Base-by-base conservation (phyloP, 768 basidiomycete genomes). In the Trametes cubensis region DNA sequence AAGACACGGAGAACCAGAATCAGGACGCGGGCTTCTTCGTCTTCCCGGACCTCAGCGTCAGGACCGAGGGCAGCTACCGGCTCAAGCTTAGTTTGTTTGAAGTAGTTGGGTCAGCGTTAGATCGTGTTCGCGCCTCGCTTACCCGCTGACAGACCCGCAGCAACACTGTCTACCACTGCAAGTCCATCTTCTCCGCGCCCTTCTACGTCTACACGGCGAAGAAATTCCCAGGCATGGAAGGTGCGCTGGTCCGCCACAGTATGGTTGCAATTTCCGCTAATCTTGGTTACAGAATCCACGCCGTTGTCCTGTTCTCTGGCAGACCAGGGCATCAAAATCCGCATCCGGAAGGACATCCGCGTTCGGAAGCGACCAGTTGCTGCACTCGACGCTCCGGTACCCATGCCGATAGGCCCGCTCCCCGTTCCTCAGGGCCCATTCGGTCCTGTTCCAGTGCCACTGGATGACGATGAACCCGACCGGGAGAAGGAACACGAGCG, bases 151-250 rank as follows among this genome's bases (percentile, higher is more conserved):
- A 14, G 4, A 53, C 54, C 44, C 54, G 49, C 73, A 92, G 91
- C 15, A 87, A 88, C 68, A 89, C 88, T 62, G 93, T 96, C 40
- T 88, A 87, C 44, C 94, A 95, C 71, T 95, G 94, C 78, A 92
- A 92, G 70, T 90, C 89, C 0, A 93, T 94, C 60, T 90, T 88
- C 74, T 94, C 93, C 0, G 84, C 87, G 1, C 85, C 91, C 0
- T 98, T 98, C 75, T 94, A 95, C 64, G 95, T 97, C 13, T 97
- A 94, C 73, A 94, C 94, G 0, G 92, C 94, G 17, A 97, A 97
- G 82, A 94, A 95, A 75, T 97, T 96, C 72, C 94, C 95, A 0
- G 94, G 95, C 25, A 95, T 95, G 92, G 92, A 94, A 81, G 89
- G 94, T 92, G 66, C 25, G 85, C 75, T 6, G 26, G 6, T 57